Percentiles rank a stretch among this genome's conserved stretches.
phyloP scores from a whole-genome alignment of 1,284 basidiomycete genomes.

The Butyriboletus appendiculatus region DNA sequence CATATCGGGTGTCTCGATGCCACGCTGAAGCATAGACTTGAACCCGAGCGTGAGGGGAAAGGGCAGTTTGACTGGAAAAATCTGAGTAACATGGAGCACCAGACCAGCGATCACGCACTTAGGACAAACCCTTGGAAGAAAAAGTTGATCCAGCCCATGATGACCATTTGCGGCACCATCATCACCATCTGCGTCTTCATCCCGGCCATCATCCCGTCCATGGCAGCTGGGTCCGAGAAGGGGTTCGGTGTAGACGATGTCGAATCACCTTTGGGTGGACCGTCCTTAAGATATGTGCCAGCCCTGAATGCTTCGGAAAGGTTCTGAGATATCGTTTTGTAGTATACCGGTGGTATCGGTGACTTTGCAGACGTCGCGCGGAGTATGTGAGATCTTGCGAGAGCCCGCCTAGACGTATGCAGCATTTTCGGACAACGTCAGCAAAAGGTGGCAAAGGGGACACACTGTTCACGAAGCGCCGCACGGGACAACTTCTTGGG shows the following conservation, averaged over 20 bases:
- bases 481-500: conserved; percentile 82
- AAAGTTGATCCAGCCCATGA: conserved; percentile 99
- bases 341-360: conserved; percentile 74
- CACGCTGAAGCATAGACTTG: conserved; percentile 98
- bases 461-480: conserved; percentile 92
- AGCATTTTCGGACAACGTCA: not conserved
- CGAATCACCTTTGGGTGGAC: conserved; percentile 67
- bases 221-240: conserved; percentile 84
- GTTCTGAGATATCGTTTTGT: conserved; percentile 73
- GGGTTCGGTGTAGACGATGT: conserved; percentile 64
- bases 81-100: conserved; percentile 3
- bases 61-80: conserved; percentile 82
- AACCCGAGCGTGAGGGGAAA: conserved; percentile 97
- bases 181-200: conserved; percentile 99
- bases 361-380: conserved; percentile 79
- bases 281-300: conserved; percentile 86
- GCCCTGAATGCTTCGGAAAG: conserved; percentile 71
- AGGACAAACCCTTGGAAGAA: conserved; percentile 99
- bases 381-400: conserved; percentile 82
- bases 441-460: conserved; percentile 23
- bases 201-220: conserved; percentile 99
- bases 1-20: conserved; percentile 95
- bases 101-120: conserved; percentile 60
- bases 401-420: conserved; percentile 65
- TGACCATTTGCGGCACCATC: conserved; percentile 97